A percentile compares a stretch with the other conserved stretches of the same genome.
Evolutionary conservation across 306 rosid genomes (phyloP).

Genomic region (Ochetophila trinervis): DNA sequence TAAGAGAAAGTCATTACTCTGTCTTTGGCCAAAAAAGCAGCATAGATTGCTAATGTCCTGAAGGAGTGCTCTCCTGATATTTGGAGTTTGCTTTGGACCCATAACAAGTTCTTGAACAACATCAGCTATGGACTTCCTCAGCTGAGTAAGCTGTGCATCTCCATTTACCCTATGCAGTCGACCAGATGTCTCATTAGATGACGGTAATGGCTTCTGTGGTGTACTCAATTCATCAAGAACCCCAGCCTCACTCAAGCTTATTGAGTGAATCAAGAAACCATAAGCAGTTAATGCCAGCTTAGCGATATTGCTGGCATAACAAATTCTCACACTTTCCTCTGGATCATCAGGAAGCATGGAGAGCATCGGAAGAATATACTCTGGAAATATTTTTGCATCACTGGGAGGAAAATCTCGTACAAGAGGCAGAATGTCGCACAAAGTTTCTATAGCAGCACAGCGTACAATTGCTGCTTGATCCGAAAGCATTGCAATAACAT

Average conservation of each 20-base stretch:
- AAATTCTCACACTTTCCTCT: conserved; percentile 96
- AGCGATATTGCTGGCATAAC: conserved; percentile 93
- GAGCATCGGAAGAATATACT: conserved; percentile 94
- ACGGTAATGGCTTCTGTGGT: conserved; percentile 47
- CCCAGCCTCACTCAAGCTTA: conserved; percentile 95
- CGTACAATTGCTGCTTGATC: conserved; percentile 95
- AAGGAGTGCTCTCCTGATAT: conserved; percentile 93
- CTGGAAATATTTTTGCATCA: conserved; percentile 95
- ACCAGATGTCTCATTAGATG: conserved; percentile 62
- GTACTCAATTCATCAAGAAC: conserved; percentile 81
- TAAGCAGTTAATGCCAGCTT: conserved; percentile 90
- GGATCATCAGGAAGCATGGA: conserved; percentile 99
- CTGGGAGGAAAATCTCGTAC: conserved; percentile 96
- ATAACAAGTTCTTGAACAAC: conserved; percentile 98
- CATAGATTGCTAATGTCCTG: conserved; percentile 87
- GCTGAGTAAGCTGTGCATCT: conserved; percentile 65
- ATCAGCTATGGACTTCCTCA: conserved; percentile 95
- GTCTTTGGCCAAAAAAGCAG: conserved; percentile 94
- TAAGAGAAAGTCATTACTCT: conserved; percentile 88
- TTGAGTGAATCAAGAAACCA: conserved; percentile 86
- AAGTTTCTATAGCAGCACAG: conserved; percentile 89
- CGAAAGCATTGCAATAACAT: conserved; percentile 88
- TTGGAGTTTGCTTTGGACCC: conserved; percentile 99
- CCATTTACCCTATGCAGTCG: conserved; percentile 54
- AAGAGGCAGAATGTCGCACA: conserved; percentile 87